Evolutionary conservation across 2,329 filamentous ascomycete species (phyloP), one percentile per base, ranked within the genome.

Genomic region (Chaetomium strumarium): DNA sequence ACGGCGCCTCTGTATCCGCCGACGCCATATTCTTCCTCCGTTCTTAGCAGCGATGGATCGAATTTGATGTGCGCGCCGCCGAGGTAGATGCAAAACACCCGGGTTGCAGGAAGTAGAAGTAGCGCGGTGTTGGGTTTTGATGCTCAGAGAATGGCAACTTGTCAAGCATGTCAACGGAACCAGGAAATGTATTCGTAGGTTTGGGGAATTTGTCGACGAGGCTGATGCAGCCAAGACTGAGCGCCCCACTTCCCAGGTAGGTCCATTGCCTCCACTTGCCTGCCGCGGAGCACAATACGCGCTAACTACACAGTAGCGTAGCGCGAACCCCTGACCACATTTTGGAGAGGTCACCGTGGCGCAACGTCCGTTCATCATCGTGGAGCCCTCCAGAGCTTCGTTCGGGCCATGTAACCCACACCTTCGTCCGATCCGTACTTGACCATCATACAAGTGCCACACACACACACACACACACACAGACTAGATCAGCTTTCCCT

Each of bases 301-400:
- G 49, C 41, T 48, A 53, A 55, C 46, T 7, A 12, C 34, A 14
- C 13, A 8, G n/a, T 13, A 13, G 34, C 11, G 24, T 24, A 24
- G 14, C 53, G 53, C 55, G 52, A 58, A 58, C 58, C 58, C 56
- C 54, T 58, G 58, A 47, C 49, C 5, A 31, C 34, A 53, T 56
- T 46, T 36, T n/a, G 39, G 40, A 30, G 46, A 56, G 52, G 46
- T 51, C 50, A 55, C 51, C 53, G 55, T 56, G 58, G 49, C 53
- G 53, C 46, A 51, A 48, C 51, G 38, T 17, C 36, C 29, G 11
- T n/a, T n/a, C n/a, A n/a, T 16, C 36, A 24, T 31, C 43, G 49
- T 30, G 49, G 49, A 42, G 41, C 44, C 19, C 13, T 24, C 14
- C 40, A 19, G n/a, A 53, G 41, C 52, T 52, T 46, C 42, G 17